Evolutionary conservation across 495 filamentous ascomycete species (phyloP), one percentile per base, ranked within the genome.

Genomic region (Elaphomyces granulatus): DNA sequence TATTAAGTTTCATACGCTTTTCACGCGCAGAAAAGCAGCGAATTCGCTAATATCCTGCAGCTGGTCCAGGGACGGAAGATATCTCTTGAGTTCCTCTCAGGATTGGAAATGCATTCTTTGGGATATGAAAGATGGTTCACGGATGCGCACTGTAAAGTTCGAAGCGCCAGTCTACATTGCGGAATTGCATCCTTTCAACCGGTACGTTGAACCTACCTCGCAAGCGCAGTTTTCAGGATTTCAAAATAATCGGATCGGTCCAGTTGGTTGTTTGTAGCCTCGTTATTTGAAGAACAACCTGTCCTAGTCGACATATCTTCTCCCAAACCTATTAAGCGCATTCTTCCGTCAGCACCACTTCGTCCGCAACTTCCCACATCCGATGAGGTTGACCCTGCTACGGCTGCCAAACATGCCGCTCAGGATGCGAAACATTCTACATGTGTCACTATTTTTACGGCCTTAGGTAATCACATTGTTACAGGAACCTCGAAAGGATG

Each of bases 91-190:
- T 44, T 78, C 83, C n/a, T 85, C 81, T 10, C 85, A 93, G 48
- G 90, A 94, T 51, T 95, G 87, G 81, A 93, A 87, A 59, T 86
- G 77, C 40, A 84, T 94, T 23, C 69, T 96, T 1, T 98, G 90
- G 90, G 92, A 98, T 59, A 60, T 98, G 34, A 68, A 79, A 46
- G 78, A 85, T 52, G 80, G 79, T 30, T 72, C 70, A 7, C 69
- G 75, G 34, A 51, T 81, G 40, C 71, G 81, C 26, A 80, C 71
- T 17, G 79, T 94, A 40, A 77, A 80, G 40, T 92, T 96, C 48
- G 80, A 84, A 43, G 86, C 87, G 3, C 84, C 88, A 2, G 84
- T 94, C 14, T 98, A 93, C 58, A 93, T 87, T 37, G 90, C 87
- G 1, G 88, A 96, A 59, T 64, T 96, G 14, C 85, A 98, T 59